Conservation (phyloP, 768 basidiomycete species). For the Phylloporus rhodoxanthus region DNA sequence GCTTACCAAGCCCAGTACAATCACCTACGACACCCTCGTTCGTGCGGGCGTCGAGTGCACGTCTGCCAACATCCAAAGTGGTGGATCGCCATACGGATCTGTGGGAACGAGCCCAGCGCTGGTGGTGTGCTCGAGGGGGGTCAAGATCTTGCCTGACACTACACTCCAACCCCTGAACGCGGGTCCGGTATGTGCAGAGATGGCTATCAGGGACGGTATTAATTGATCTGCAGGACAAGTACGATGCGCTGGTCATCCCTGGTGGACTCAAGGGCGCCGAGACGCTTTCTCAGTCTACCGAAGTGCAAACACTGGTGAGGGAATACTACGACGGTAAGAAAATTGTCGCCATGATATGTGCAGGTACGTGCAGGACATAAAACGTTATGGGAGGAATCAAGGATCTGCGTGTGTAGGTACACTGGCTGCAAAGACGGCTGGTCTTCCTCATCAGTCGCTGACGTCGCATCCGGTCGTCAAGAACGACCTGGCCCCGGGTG, state of each 20-base stretch:
- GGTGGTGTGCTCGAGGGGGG: slow-evolving; percentile 65
- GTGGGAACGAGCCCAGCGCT: slow-evolving; percentile 37
- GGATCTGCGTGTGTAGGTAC: slow-evolving; percentile 42
- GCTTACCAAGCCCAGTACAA: slow-evolving; percentile 34
- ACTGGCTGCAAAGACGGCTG: slow-evolving; percentile 57
- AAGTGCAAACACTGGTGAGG: slow-evolving; percentile 59
- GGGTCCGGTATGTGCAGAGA: slow-evolving; percentile 39
- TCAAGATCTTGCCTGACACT: slow-evolving; percentile 64
- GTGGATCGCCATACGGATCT: slow-evolving; percentile 21
- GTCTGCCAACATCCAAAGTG: slow-evolving; percentile 57
- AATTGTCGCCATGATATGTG: slow-evolving; percentile 81
- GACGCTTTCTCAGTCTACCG: slow-evolving; percentile 53
- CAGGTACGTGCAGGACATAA: slow-evolving; percentile 41
- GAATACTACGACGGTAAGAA: slow-evolving; percentile 37
- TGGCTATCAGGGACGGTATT: neutral
- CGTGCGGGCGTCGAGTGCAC: slow-evolving; percentile 63
- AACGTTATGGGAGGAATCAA: neutral
- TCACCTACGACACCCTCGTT: slow-evolving; percentile 77
- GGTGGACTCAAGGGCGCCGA: slow-evolving; percentile 77
- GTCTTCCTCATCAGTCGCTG: slow-evolving; percentile 54
- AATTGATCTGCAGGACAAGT: slow-evolving; percentile 43
- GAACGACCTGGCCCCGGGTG: slow-evolving; percentile 50
- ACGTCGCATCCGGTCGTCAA: slow-evolving; percentile 79
- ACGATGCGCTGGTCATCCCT: slow-evolving; percentile 67
- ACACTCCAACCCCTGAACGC: slow-evolving; percentile 42